Base-by-base conservation (phyloP, 768 basidiomycete species). In the Lactifluus pinguis region DNA sequence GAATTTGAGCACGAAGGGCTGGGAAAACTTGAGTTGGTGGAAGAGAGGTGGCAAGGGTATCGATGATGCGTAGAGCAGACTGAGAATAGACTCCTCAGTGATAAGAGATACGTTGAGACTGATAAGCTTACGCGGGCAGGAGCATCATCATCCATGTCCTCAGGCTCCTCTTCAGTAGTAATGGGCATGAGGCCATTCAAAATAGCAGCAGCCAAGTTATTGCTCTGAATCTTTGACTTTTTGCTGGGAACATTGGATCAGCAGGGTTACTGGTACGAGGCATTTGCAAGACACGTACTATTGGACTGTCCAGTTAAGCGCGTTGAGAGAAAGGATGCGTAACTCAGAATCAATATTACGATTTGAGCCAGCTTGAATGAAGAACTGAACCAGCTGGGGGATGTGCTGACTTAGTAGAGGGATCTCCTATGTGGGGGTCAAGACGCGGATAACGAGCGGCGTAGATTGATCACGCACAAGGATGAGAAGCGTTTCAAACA, bases 11-110 rank as follows among this genome's bases (percentile, higher is more conserved):
- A 62, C 88, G 89, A 41, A 99, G 85, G 14, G 91, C 81, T 9
- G 94, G 93, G 86, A 98, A 98, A 61, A 98, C 94, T 75, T 98
- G 97, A 29, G 83, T 81, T 6, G 97, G 95, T 11, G 97, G 97
- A 14, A 99, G 82, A 65, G 85, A 86, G 61, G 94, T 95, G 6
- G 95, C 86, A 53, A 99, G 84, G 51, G 86, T 84, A 70, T 99
- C 97, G 66, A 99, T 87, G 55, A 92, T 89, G 65, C 97, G 93
- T 68, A 98, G 86, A 29, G 94, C 92, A 68, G 92, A 92, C 88
- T 93, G 67, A 2, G 55, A 42, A n/a, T 32, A 19, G 6, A 14
- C 19, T 10, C 59, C 19, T 67, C 50, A 64, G 62, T 0, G 54
- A 30, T 13, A 53, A 47, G 38, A 39, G 32, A 42, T 2, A 45